Base-by-base conservation (phyloP, 768 basidiomycete genomes). In the Podaxis sp. region DNA sequence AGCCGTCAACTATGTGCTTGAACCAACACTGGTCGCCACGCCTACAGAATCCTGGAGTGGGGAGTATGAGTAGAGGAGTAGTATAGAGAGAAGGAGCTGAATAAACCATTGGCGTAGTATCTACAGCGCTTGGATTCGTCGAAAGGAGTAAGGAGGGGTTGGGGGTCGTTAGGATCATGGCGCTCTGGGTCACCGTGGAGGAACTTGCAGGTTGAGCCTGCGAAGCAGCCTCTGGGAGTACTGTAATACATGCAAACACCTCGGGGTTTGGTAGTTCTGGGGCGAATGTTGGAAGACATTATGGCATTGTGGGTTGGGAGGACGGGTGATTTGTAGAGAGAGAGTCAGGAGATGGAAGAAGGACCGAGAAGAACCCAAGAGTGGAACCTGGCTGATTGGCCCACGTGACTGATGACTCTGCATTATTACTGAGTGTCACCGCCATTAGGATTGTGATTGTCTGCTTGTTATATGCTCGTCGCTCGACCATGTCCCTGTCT, bases 21-120 rank as follows among this genome's bases (percentile, higher is more conserved):
- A 92, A 94, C 92, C 92, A 93, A 71, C 92, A 94, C 38, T 75
- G 72, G 51, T 84, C 84, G 12, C 89, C 91, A 36, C 83, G 78
- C 65, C 80, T 85, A 70, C 92, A 93, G 71, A 82, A 90, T 0
- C 92, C 92, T 90, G 59, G 52, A 28, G 26, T 63, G 33, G 59
- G 54, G 33, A 33, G 8, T 33, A 33, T 56, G 57, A 60, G 36
- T 59, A 19, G 44, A 58, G 3, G 15, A 36, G 6, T 3, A 24
- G 9, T n/a, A 52, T 48, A 28, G 1, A 51, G 12, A 39, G 39
- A 24, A 55, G 28, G 7, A 67, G 7, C 11, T 24, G 49, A 49
- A 51, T 12, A 15, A 8, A 85, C 89, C 88, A 54, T 79, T 76
- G 4, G 80, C 82, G 62, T 83, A 92, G 75, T 80, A 90, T 61